Conservation (phyloP, 805 yeast genomes). For the Zygoascus ofunaensis region DNA sequence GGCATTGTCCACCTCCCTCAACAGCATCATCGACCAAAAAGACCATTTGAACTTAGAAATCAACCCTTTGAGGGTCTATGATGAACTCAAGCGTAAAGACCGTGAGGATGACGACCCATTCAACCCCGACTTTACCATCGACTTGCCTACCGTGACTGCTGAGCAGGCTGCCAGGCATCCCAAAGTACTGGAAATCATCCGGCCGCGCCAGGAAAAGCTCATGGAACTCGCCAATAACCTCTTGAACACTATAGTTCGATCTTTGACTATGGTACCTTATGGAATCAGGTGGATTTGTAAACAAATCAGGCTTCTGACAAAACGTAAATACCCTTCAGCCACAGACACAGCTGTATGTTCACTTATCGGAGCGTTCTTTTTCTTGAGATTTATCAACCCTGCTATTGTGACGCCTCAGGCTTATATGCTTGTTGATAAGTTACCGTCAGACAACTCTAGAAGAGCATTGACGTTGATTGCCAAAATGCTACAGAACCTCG, state of each 20-base stretch:
- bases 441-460: slow-evolving; percentile 36
- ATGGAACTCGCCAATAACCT: slow-evolving; percentile 20
- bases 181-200: slow-evolving; percentile 22
- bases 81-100: slow-evolving; percentile 19
- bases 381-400: slow-evolving; percentile 74
- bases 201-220: slow-evolving; percentile 22
- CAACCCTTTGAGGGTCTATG: slow-evolving; percentile 28
- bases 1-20: slow-evolving; percentile 23
- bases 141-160: slow-evolving; percentile 3
- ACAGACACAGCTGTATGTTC: slow-evolving; percentile 27
- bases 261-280: slow-evolving; percentile 52
- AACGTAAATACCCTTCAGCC: slow-evolving; percentile 56
- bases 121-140: not conserved
- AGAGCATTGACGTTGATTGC: slow-evolving; percentile 72
- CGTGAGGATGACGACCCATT: slow-evolving; percentile 9
- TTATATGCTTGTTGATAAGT: slow-evolving; percentile 30
- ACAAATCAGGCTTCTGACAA: slow-evolving; percentile 49
- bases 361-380: slow-evolving; percentile 74
- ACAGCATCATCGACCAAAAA: slow-evolving; percentile 20
- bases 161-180: slow-evolving; percentile 27
- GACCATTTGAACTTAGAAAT: slow-evolving; percentile 25
- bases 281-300: slow-evolving; percentile 65
- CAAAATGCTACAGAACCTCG: slow-evolving; percentile 75
- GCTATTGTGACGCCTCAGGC: slow-evolving; percentile 84
- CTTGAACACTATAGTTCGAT: slow-evolving; percentile 47